These are phyloP conservation scores for Aspergillus quadrilineatus DNA, from an alignment of 2,329 filamentous ascomycete genomes.

Conservation along the genomic window DNA sequence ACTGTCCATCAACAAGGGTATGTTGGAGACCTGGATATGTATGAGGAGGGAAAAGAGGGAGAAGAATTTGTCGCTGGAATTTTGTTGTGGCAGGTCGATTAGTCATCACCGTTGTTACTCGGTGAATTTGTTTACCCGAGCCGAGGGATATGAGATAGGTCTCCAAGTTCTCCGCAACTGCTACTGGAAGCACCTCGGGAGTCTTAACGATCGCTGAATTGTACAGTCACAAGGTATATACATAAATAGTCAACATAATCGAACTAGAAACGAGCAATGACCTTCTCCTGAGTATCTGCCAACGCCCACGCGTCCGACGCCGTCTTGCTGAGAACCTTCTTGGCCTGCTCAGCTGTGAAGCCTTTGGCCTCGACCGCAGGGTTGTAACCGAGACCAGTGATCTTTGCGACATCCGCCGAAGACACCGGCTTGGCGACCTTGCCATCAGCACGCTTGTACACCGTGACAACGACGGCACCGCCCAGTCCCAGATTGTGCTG, in stretches of 20 bases:
- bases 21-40: slow-evolving; percentile 45
- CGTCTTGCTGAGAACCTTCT: slow-evolving; percentile 68
- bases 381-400: slow-evolving; percentile 79
- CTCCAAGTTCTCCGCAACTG: no score
- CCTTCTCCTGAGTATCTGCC: slow-evolving; percentile 71
- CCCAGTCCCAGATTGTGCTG: slow-evolving; percentile 94
- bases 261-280: slow-evolving; percentile 63
- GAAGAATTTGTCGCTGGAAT: slow-evolving; percentile 5
- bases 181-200: neutral
- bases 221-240: slow-evolving; percentile 10
- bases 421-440: slow-evolving; percentile 60
- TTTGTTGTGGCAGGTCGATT: slow-evolving; percentile 21
- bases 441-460: slow-evolving; percentile 83
- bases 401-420: slow-evolving; percentile 63
- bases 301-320: slow-evolving; percentile 71
- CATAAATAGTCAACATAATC: neutral
- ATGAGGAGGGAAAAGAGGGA: slow-evolving; percentile 26
- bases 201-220: slow-evolving; percentile 5
- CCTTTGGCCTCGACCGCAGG: slow-evolving; percentile 86
- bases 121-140: neutral
- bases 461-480: slow-evolving; percentile 84
- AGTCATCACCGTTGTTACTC: neutral
- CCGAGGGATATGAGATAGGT: neutral
- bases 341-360: slow-evolving; percentile 75
- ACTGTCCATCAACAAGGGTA: slow-evolving; percentile 44